A percentile compares a stretch with the other conserved stretches of the same genome.
These are phyloP conservation scores for Boletellus dicymbophilus DNA, from an alignment of 1,284 basidiomycete genomes.

Conservation along the genomic window DNA sequence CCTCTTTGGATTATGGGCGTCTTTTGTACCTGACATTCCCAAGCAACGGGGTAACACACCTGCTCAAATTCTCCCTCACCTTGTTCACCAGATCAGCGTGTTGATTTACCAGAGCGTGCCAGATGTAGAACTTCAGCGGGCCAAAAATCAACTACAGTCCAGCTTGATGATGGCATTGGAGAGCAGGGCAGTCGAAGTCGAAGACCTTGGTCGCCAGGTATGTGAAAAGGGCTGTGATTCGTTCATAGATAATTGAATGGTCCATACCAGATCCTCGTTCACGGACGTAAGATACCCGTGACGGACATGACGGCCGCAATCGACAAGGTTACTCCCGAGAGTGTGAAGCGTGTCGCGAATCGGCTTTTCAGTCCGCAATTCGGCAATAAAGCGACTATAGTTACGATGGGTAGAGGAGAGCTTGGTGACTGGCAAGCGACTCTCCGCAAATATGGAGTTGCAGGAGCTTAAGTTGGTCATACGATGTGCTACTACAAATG, in stretches of 20 bases:
- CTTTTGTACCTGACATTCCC: conserved; percentile 76
- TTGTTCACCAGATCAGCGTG: conserved; percentile 83
- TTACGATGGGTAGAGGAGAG: conserved; percentile 76
- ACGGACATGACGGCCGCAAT: conserved; percentile 93
- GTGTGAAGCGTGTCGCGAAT: conserved; percentile 72
- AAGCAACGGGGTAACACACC: conserved; percentile 62
- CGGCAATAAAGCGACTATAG: conserved; percentile 65
- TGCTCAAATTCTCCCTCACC: conserved; percentile 77
- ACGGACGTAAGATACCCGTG: conserved; percentile 84
- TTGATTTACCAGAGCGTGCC: conserved; percentile 71
- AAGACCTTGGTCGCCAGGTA: conserved; percentile 85
- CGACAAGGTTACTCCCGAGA: conserved; percentile 75
- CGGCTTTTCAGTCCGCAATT: conserved; percentile 70
- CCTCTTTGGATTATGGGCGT: conserved; percentile 91
- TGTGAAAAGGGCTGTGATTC: conserved; percentile 12
- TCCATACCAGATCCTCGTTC: conserved; percentile 78
- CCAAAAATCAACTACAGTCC: conserved; percentile 96
- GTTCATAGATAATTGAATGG: neutral
- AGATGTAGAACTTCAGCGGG: conserved; percentile 74
- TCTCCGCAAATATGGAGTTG: conserved; percentile 71
- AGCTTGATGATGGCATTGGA: conserved; percentile 96
- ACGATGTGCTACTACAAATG: no score
- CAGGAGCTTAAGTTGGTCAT: conserved; percentile 24
- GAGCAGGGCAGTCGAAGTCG: conserved; percentile 87
- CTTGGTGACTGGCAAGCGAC: conserved; percentile 58